These are phyloP conservation scores for Aureobasidium sp. DNA, from an alignment of 2,329 filamentous ascomycete species.

Conservation along the genomic window DNA sequence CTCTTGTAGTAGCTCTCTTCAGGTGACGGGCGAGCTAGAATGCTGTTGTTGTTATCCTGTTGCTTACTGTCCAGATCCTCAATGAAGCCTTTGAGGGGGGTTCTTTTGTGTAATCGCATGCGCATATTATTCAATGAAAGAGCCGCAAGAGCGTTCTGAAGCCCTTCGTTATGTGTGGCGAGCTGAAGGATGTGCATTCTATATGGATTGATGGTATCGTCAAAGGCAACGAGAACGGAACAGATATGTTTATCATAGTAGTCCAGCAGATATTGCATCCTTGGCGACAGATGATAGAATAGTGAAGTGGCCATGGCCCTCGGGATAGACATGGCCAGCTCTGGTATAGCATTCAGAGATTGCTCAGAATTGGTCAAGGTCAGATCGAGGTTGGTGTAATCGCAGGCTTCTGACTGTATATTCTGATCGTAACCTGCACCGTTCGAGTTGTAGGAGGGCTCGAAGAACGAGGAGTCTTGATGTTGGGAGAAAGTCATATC, in stretches of 20 bases:
- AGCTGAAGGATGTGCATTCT: slow-evolving; percentile 73
- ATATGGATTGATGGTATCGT: slow-evolving; percentile 79
- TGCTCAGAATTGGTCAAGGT: background rate
- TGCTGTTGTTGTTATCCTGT: slow-evolving; percentile 20
- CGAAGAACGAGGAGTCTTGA: background rate
- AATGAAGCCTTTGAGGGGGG: slow-evolving; percentile 25
- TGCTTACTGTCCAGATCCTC: slow-evolving; percentile 26
- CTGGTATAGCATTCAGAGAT: background rate
- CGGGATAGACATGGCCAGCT: slow-evolving; percentile 21
- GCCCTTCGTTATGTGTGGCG: slow-evolving; percentile 66
- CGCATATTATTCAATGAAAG: slow-evolving; percentile 82
- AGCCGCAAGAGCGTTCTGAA: slow-evolving; percentile 90
- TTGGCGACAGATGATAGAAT: slow-evolving; percentile 58
- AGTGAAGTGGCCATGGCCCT: slow-evolving; percentile 28
- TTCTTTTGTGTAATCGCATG: slow-evolving; percentile 65
- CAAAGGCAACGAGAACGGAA: slow-evolving; percentile 84
- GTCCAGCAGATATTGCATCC: slow-evolving; percentile 82
- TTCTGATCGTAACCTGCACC: background rate
- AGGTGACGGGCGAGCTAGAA: slow-evolving; percentile 47
- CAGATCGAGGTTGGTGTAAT: slow-evolving; percentile 1
- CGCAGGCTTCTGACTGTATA: slow-evolving; percentile 9
- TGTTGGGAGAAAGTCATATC: background rate
- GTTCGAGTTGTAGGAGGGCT: background rate
- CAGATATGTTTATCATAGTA: slow-evolving; percentile 93
- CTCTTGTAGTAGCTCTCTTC: slow-evolving; percentile 81